phyloP scores from a whole-genome alignment of 495 filamentous ascomycete species.

The Penicillium roqueforti region DNA sequence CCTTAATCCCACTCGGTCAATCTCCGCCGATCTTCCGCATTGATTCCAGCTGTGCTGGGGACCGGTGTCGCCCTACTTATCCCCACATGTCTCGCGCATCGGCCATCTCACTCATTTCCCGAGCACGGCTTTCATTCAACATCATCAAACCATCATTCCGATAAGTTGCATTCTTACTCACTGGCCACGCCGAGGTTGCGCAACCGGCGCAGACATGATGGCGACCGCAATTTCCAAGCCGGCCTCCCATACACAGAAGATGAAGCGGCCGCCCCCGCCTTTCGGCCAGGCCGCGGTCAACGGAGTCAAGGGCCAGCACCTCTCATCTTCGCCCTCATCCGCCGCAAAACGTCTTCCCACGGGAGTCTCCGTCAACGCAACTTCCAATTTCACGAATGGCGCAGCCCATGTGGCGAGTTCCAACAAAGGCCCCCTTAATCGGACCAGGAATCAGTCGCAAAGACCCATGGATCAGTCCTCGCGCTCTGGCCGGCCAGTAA shows the following conservation, averaged over 20 bases:
- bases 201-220: conserved; percentile 33
- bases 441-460: conserved; percentile 51
- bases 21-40: conserved; percentile 20
- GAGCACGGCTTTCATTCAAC: conserved; percentile 32
- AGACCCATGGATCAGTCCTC: conserved; percentile 37
- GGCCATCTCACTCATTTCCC: conserved; percentile 42
- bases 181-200: conserved; percentile 21
- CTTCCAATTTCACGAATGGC: conserved; percentile 44
- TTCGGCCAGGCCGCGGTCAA: conserved; percentile 60
- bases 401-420: conserved; percentile 31
- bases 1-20: conserved; percentile 22
- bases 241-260: conserved; percentile 58
- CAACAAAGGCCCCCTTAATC: conserved; percentile 45
- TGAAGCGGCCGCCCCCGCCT: conserved; percentile 69
- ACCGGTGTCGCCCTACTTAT: conserved; percentile 39
- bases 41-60: conserved; percentile 31
- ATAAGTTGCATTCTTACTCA: conserved; percentile 25
- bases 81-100: conserved; percentile 52
- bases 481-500: conserved; percentile 30
- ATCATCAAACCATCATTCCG: conserved; percentile 24
- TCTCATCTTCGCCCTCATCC: conserved; percentile 63
- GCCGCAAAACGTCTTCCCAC: conserved; percentile 58
- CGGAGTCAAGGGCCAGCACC: conserved; percentile 57
- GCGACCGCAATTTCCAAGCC: conserved; percentile 54
- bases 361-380: conserved; percentile 36